A percentile compares a stretch with the other conserved stretches of the same genome.
Conservation (phyloP, 768 basidiomycete species). For the Tylopilus vinaceipallidus region DNA sequence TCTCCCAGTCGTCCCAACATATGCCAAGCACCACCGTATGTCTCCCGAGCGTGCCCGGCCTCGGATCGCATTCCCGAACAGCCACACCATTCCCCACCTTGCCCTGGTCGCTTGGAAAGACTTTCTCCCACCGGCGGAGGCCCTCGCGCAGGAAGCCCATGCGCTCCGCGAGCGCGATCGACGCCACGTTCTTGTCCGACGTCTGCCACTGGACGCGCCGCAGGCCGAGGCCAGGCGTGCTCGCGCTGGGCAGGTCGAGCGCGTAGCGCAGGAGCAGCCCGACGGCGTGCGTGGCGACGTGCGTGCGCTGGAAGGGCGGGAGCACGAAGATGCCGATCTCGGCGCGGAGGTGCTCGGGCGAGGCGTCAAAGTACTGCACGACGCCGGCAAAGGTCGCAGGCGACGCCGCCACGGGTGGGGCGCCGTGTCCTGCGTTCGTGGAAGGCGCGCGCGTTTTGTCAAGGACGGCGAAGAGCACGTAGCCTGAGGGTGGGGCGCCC, state of each 20-base stretch:
- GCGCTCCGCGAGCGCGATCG: conserved; percentile 50
- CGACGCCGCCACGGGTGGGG: background rate
- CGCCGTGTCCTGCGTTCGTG: background rate
- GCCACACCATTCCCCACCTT: conserved; percentile 34
- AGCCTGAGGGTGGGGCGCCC: conserved; percentile 28
- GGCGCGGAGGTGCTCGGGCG: conserved; percentile 38
- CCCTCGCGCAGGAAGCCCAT: conserved; percentile 62
- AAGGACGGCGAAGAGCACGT: conserved; percentile 49
- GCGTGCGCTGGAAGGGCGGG: conserved; percentile 60
- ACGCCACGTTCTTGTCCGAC: conserved; percentile 45
- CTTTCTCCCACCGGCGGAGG: conserved; percentile 51
- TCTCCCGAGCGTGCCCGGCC: conserved; percentile 27
- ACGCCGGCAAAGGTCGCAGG: conserved; percentile 43
- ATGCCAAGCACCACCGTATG: conserved; percentile 39
- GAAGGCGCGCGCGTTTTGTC: conserved; percentile 40
- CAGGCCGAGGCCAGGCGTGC: conserved; percentile 46
- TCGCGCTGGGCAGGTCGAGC: conserved; percentile 36
- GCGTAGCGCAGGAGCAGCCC: conserved; percentile 51
- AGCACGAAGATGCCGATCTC: conserved; percentile 58
- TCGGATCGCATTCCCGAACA: conserved; percentile 31
- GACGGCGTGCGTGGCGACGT: conserved; percentile 55
- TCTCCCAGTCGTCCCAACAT: conserved; percentile 41
- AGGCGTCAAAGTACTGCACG: conserved; percentile 49
- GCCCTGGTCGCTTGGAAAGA: conserved; percentile 40
- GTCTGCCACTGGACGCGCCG: conserved; percentile 65